Conservation (phyloP, 1,284 basidiomycete species). For the Pholiota adiposa region DNA sequence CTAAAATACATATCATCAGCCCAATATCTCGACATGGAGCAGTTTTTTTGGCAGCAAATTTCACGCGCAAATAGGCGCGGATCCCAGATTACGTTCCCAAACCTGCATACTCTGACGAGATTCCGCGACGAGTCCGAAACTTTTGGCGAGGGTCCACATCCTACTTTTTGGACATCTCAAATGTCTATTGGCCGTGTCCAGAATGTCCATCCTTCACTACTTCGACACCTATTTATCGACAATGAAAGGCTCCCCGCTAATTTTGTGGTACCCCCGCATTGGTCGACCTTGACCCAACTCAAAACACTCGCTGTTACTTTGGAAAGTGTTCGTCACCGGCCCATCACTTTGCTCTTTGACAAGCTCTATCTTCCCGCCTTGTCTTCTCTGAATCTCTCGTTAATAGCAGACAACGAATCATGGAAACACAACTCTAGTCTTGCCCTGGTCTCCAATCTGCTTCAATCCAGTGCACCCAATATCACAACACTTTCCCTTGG, state of each 20-base stretch:
- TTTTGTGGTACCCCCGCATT: neutral
- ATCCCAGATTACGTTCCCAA: neutral
- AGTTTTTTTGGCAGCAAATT: neutral
- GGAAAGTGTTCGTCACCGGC: neutral
- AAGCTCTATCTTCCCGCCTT: neutral
- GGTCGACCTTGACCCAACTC: neutral
- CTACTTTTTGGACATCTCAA: too few species aligned
- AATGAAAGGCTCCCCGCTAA: neutral
- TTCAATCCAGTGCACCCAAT: neutral
- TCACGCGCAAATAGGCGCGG: neutral
- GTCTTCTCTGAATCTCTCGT: neutral
- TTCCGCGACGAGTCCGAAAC: too few species aligned
- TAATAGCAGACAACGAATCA: neutral
- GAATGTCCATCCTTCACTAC: neutral
- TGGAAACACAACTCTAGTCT: neutral
- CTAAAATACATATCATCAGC: neutral
- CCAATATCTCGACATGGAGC: neutral
- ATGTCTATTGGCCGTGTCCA: neutral
- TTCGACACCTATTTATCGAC: neutral
- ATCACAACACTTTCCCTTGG: neutral
- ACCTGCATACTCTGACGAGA: neutral
- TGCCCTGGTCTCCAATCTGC: neutral
- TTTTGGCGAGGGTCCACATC: too few species aligned
- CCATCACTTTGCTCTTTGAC: neutral
- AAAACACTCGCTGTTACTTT: neutral